Conservation (phyloP, 1,139 yeast species). For the Wickerhamomyces sp. region DNA sequence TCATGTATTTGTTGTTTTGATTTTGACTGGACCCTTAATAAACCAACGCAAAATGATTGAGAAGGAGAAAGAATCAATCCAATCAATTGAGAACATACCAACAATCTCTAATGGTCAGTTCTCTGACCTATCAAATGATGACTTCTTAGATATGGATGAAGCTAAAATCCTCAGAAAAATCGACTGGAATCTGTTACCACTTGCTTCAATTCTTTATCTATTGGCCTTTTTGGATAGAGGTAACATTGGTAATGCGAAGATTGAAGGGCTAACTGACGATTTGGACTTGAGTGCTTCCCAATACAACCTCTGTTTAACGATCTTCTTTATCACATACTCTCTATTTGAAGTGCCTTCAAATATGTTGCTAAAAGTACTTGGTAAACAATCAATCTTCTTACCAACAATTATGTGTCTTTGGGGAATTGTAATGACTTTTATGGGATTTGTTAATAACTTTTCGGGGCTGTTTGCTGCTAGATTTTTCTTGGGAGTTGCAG, state of each 20-base stretch:
- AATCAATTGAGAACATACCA: neutral
- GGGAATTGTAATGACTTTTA: constrained; percentile 11
- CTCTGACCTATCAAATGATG: constrained; percentile 5
- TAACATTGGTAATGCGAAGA: constrained; percentile 57
- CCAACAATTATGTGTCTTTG: constrained; percentile 41
- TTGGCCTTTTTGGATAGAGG: constrained; percentile 55
- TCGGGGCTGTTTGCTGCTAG: constrained; percentile 34
- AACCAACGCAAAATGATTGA: neutral
- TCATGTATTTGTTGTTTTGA: no score
- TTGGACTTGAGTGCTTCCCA: constrained; percentile 42
- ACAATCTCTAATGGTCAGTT: neutral
- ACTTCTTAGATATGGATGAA: constrained; percentile 26
- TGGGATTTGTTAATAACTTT: constrained; percentile 13
- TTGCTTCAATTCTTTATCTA: constrained; percentile 47
- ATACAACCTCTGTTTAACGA: constrained; percentile 50
- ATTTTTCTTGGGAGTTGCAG: constrained; percentile 36
- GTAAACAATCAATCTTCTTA: constrained; percentile 42
- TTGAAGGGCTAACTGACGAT: constrained; percentile 53
- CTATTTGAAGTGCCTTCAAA: constrained; percentile 52
- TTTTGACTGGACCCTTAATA: neutral
- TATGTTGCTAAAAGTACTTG: constrained; percentile 32
- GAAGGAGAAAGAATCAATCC: neutral
- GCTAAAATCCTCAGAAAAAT: constrained; percentile 37
- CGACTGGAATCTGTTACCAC: constrained; percentile 43
- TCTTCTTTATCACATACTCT: constrained; percentile 54